Evolutionary conservation across 257 asterid species (phyloP).

Genomic region (Nicotiana benthamiana): DNA sequence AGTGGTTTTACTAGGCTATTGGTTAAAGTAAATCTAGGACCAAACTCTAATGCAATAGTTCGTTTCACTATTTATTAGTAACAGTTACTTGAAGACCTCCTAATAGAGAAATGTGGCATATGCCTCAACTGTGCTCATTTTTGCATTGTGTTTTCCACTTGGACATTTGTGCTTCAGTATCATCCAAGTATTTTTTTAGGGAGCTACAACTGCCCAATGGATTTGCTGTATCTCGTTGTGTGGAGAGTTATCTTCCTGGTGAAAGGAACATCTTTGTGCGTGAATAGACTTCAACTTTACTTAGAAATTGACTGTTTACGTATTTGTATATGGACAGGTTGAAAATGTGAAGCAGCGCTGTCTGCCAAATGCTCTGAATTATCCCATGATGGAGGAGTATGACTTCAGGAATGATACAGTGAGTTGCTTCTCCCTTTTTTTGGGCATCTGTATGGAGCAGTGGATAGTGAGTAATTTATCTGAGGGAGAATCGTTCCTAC

Average conservation of each 20-base stretch:
- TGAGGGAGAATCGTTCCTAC: neutral
- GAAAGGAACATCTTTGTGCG: neutral
- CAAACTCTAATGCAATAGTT: neutral
- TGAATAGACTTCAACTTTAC: neutral
- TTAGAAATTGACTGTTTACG: neutral
- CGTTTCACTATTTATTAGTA: neutral
- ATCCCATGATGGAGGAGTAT: slow-evolving; percentile 99
- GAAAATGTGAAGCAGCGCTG: slow-evolving; percentile 88
- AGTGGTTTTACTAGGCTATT: neutral
- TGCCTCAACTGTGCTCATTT: neutral
- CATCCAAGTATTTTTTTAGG: neutral
- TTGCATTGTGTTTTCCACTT: neutral
- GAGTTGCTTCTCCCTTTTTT: slow-evolving; percentile 28
- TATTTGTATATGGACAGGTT: slow-evolving; percentile 31
- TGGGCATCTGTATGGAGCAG: neutral
- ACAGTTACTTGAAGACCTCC: neutral
- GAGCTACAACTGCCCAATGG: neutral
- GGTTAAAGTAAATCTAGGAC: neutral
- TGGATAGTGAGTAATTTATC: neutral
- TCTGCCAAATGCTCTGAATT: slow-evolving; percentile 55
- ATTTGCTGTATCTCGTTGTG: neutral
- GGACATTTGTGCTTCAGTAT: neutral
- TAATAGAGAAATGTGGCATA: neutral
- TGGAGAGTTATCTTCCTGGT: neutral
- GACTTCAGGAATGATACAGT: slow-evolving; percentile 96